phyloP scores from a whole-genome alignment of 208 protist genomes.

The Naegleria fowleri region DNA sequence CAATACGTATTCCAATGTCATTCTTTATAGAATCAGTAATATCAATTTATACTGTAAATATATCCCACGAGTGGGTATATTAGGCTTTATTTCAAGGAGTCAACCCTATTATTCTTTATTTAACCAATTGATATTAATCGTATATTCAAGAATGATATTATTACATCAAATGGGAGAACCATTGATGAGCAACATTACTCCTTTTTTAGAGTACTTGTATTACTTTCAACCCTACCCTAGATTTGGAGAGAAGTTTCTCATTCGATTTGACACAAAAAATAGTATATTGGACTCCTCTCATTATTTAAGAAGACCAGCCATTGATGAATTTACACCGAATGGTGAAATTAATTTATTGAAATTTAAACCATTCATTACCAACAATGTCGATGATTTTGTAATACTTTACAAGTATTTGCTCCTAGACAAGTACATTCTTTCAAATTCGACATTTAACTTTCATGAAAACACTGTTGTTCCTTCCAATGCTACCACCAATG shows the following conservation, averaged over 20 bases:
- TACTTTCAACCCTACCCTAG: background rate
- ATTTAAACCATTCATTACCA: background rate
- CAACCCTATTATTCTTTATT: background rate
- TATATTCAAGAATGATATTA: background rate
- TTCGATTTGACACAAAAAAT: background rate
- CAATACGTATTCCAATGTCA: background rate
- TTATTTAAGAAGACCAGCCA: background rate
- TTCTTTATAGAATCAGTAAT: background rate
- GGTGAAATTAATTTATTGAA: constrained; percentile 1
- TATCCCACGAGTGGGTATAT: background rate
- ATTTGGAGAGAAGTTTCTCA: background rate
- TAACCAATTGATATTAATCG: background rate
- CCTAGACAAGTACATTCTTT: background rate
- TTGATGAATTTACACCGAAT: background rate
- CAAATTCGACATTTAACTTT: background rate
- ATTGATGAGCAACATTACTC: background rate
- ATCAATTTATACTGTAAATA: background rate
- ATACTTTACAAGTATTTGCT: background rate
- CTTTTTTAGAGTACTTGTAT: background rate
- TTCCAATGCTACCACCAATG: too few relatives aligned
- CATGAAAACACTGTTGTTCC: too few relatives aligned
- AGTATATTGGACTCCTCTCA: background rate
- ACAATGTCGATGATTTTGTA: background rate
- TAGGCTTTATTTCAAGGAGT: background rate
- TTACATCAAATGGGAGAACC: background rate